A percentile compares a stretch with the other conserved stretches of the same genome.
phyloP scores from a whole-genome alignment of 371 early-diverging fungal genomes.

The Actinomortierella wolfii region DNA sequence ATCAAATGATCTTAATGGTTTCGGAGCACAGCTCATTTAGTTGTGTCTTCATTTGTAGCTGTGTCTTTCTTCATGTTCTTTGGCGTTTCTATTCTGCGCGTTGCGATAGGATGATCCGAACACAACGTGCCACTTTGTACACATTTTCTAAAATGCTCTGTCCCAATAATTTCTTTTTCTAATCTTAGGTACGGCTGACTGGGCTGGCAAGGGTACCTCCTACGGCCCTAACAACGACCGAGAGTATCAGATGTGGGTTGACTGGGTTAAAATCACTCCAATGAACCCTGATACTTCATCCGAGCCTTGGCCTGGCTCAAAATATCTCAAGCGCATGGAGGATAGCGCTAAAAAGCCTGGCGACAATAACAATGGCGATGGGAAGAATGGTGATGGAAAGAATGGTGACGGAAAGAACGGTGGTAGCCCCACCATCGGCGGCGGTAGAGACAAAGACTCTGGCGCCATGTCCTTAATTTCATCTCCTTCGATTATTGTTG shows the following conservation, averaged over 20 bases:
- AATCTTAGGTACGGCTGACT: conserved; percentile 29
- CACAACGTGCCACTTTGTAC: no score
- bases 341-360: no score
- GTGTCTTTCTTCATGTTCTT: not conserved
- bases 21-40: no score
- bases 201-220: conserved; percentile 31
- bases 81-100: not conserved
- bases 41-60: not conserved
- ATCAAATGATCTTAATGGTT: no score
- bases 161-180: not conserved
- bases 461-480: no score
- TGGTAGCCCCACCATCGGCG: not conserved
- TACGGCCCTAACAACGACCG: conserved; percentile 26
- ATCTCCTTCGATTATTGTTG: no score
- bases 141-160: no score
- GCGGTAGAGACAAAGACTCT: no score
- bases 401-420: conserved; percentile 3
- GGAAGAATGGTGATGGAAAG: conserved; percentile 5
- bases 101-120: no score
- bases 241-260: conserved; percentile 26
- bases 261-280: conserved; percentile 40
- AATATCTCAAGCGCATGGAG: conserved; percentile 34
- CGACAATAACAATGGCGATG: conserved; percentile 14
- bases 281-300: conserved; percentile 22
- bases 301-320: conserved; percentile 39